Percentiles rank a stretch among this genome's conserved stretches.
Conservation (phyloP, 2,329 filamentous ascomycete genomes). For the Ilyonectria robusta region DNA sequence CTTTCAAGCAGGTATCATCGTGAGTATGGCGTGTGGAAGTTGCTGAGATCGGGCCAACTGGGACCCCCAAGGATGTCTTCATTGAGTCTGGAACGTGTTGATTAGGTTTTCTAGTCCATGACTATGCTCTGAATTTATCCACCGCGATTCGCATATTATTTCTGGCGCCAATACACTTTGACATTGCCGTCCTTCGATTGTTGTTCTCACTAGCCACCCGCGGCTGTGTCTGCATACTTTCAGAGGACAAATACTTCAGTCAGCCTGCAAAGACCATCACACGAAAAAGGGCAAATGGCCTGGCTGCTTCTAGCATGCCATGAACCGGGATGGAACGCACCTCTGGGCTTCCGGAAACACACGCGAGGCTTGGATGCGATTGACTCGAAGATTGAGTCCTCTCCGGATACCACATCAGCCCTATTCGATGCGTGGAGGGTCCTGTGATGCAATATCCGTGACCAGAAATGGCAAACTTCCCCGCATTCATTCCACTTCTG, state of each 20-base stretch:
- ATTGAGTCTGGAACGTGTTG: background rate
- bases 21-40: no score
- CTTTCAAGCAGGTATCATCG: no score
- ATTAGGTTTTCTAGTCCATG: background rate
- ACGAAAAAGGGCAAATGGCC: background rate
- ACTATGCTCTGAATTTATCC: background rate
- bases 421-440: no score
- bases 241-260: background rate
- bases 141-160: background rate
- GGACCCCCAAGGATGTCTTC: background rate
- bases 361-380: no score
- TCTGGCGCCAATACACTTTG: background rate
- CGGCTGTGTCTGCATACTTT: background rate
- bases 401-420: no score
- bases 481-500: slow-evolving; percentile 18
- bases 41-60: background rate
- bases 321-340: no score
- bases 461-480: slow-evolving; percentile 10
- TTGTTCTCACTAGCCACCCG: background rate
- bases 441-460: background rate
- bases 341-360: no score
- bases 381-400: no score
- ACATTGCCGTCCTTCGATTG: background rate
- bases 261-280: background rate
- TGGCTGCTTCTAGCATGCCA: no score